A percentile compares a stretch with the other conserved stretches of the same genome.
Conservation (phyloP, 1,284 basidiomycete species). For the Dichomitus squalens region DNA sequence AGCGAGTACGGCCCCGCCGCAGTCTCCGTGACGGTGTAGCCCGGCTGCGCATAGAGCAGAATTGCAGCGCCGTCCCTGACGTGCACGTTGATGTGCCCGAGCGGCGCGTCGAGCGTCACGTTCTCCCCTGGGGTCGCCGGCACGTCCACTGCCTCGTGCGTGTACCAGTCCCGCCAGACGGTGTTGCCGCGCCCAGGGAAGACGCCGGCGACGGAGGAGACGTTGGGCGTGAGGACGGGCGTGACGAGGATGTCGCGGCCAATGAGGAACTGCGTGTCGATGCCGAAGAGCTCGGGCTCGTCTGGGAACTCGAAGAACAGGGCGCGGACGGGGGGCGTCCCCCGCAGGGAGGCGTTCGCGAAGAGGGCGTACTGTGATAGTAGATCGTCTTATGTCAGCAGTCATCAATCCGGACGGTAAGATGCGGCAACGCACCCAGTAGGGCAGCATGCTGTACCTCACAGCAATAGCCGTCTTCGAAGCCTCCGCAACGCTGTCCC, state of each 20-base stretch:
- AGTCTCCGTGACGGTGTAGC: slow-evolving; percentile 62
- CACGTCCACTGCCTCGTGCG: slow-evolving; percentile 53
- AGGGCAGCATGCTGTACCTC: slow-evolving; percentile 73
- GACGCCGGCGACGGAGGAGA: slow-evolving; percentile 52
- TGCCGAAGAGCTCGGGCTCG: slow-evolving; percentile 61
- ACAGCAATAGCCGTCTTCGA: slow-evolving; percentile 69
- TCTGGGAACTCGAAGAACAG: slow-evolving; percentile 79
- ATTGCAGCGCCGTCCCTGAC: slow-evolving; percentile 60
- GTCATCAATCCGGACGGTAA: slow-evolving; percentile 32
- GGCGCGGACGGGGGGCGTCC: slow-evolving; percentile 71
- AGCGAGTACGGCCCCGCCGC: slow-evolving; percentile 55
- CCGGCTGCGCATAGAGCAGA: slow-evolving; percentile 55
- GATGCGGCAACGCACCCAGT: slow-evolving; percentile 65
- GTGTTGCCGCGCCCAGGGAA: slow-evolving; percentile 64
- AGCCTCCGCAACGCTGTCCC: slow-evolving; percentile 75
- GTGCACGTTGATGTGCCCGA: slow-evolving; percentile 74
- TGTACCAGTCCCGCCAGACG: slow-evolving; percentile 80
- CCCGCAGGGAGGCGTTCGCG: slow-evolving; percentile 61
- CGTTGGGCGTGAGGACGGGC: slow-evolving; percentile 68
- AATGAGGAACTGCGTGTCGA: slow-evolving; percentile 74
- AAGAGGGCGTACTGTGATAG: slow-evolving; percentile 68
- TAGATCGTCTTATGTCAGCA: background rate
- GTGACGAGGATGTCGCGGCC: slow-evolving; percentile 74
- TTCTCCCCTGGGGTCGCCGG: slow-evolving; percentile 34
- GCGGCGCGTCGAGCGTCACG: slow-evolving; percentile 57